A percentile compares a stretch with the other conserved stretches of the same genome.
Evolutionary conservation across 176 grass and related monocot genomes (phyloP).

Genomic region (Aegilops sharonensis): DNA sequence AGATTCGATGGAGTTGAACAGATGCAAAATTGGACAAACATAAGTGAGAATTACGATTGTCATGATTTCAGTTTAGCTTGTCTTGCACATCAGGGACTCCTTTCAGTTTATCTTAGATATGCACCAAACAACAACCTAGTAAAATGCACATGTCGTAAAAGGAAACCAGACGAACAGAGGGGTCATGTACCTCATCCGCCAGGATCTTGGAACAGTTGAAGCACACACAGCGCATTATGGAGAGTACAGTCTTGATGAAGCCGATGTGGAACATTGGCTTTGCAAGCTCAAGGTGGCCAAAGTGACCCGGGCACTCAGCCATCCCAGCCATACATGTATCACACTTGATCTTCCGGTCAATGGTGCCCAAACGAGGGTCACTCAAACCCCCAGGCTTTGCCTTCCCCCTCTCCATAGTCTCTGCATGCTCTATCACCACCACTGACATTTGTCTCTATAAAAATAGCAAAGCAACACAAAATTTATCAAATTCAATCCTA

Average conservation of each 20-base stretch:
- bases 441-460: slow-evolving; percentile 99
- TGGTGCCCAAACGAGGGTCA: slow-evolving; percentile 87
- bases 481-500: background rate
- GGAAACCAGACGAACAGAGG: background rate
- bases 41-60: background rate
- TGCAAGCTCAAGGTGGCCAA: slow-evolving; percentile 97
- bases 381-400: slow-evolving; percentile 85
- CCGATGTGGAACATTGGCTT: slow-evolving; percentile 98
- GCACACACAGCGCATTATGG: slow-evolving; percentile 98
- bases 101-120: background rate
- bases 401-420: slow-evolving; percentile 98
- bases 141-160: background rate
- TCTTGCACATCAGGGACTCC: background rate
- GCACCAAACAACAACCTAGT: background rate
- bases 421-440: slow-evolving; percentile 75
- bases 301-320: slow-evolving; percentile 96
- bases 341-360: slow-evolving; percentile 91
- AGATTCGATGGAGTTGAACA: background rate
- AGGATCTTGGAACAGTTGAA: slow-evolving; percentile 99
- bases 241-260: slow-evolving; percentile 92
- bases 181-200: slow-evolving; percentile 70
- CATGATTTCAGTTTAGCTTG: background rate
- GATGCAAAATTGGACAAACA: background rate
- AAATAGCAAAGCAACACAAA: slow-evolving; percentile 13
- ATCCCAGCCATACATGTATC: slow-evolving; percentile 98